Evolutionary conservation across 345 rosid species (phyloP).

Genomic region (Moringa oleifera): DNA sequence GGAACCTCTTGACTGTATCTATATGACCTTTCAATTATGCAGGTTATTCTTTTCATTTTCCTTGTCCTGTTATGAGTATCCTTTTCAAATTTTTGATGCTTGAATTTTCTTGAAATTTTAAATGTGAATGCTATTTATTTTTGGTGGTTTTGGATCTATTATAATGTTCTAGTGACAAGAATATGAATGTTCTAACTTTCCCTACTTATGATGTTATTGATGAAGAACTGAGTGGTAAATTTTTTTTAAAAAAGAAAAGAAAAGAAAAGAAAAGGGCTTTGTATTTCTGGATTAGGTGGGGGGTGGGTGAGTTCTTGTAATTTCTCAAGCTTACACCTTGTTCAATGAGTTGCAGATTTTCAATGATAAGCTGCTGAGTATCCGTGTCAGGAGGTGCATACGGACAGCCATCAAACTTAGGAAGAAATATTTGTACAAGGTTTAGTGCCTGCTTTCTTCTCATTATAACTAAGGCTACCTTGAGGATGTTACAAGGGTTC

Average conservation of each 20-base stretch:
- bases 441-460: conserved; percentile 19
- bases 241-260: too few species aligned
- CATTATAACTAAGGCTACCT: neutral
- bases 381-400: conserved; percentile 64
- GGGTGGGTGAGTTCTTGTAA: neutral
- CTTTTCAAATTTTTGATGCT: neutral
- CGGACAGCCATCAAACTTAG: conserved; percentile 73
- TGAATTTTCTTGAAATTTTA: neutral
- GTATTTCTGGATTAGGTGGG: too few species aligned
- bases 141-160: neutral
- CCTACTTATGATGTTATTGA: too few species aligned
- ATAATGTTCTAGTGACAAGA: too few species aligned
- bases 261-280: too few species aligned
- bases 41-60: neutral
- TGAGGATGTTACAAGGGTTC: neutral
- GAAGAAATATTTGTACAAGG: conserved; percentile 82
- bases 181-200: neutral
- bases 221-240: neutral
- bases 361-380: conserved; percentile 73
- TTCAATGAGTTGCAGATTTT: conserved; percentile 54
- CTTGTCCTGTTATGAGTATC: neutral
- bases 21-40: neutral
- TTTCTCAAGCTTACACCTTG: neutral
- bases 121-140: neutral
- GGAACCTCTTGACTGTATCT: neutral